Percentiles rank a stretch among this genome's conserved stretches.
Conservation (phyloP, 495 filamentous ascomycete species). For the Penicillium egyptiacum region DNA sequence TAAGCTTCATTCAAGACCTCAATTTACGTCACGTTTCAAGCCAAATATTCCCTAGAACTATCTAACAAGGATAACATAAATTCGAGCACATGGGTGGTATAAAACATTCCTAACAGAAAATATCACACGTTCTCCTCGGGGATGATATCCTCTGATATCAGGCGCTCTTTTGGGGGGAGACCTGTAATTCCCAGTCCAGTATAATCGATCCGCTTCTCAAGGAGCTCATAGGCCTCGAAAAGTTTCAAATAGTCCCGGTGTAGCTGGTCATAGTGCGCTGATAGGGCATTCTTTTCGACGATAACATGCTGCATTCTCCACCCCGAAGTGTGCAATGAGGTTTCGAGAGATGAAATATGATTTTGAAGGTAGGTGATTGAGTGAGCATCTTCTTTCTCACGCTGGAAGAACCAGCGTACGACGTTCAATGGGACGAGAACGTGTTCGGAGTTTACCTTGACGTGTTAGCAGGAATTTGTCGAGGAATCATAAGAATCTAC, state of each 20-base stretch:
- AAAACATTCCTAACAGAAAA: background rate
- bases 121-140: background rate
- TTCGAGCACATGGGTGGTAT: background rate
- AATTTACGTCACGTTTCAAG: background rate
- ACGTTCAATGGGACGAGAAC: background rate
- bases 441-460: conserved; percentile 1
- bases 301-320: background rate
- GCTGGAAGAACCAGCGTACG: background rate
- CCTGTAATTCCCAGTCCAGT: background rate
- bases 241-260: background rate
- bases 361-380: conserved; percentile 1
- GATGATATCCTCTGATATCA: background rate
- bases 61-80: background rate
- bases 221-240: conserved; percentile 2
- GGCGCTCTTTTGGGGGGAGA: background rate
- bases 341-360: conserved; percentile 2
- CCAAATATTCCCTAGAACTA: background rate
- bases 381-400: background rate
- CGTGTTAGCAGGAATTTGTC: background rate
- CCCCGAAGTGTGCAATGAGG: background rate
- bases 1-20: background rate
- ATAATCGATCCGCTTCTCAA: conserved; percentile 1
- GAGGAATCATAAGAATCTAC: background rate
- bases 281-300: conserved; percentile 1
- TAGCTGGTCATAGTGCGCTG: background rate